Evolutionary conservation across 2,329 filamentous ascomycete genomes (phyloP).

Genomic region (Sporothrix pallida): DNA sequence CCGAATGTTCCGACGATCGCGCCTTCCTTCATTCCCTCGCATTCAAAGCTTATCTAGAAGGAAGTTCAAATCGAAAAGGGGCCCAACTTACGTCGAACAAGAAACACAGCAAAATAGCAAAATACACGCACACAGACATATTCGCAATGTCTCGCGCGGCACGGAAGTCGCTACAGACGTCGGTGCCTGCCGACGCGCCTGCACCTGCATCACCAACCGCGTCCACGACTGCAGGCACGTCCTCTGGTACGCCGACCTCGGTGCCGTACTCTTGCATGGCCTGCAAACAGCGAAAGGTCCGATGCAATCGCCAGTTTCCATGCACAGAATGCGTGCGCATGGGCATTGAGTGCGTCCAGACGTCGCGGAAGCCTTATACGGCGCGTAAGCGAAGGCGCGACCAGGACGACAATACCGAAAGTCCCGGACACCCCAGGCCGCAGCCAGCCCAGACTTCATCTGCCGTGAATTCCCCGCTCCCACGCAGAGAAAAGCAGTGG

Average conservation of each 20-base stretch:
- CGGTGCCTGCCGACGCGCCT: background rate
- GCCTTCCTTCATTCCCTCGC: background rate
- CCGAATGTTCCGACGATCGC: slow-evolving; percentile 24
- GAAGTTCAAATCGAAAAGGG: background rate
- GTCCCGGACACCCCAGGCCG: background rate
- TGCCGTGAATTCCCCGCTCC: background rate
- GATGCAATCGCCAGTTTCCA: slow-evolving; percentile 54
- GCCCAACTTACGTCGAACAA: background rate
- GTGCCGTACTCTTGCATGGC: slow-evolving; percentile 53
- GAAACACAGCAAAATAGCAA: background rate
- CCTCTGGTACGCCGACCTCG: background rate
- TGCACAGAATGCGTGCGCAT: slow-evolving; percentile 52
- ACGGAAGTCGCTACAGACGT: background rate
- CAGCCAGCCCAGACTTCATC: background rate
- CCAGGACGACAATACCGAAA: background rate
- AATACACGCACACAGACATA: background rate
- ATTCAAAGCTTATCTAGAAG: background rate
- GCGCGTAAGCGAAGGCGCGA: slow-evolving; percentile 53
- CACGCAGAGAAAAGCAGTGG: background rate
- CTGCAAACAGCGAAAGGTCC: slow-evolving; percentile 60
- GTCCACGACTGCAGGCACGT: background rate
- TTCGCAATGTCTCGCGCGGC: background rate
- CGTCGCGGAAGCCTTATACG: slow-evolving; percentile 48
- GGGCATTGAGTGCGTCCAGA: slow-evolving; percentile 45
- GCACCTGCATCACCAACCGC: background rate